Conservation (phyloP, 1,139 yeast species). For the Saccharomyces hybrid region DNA sequence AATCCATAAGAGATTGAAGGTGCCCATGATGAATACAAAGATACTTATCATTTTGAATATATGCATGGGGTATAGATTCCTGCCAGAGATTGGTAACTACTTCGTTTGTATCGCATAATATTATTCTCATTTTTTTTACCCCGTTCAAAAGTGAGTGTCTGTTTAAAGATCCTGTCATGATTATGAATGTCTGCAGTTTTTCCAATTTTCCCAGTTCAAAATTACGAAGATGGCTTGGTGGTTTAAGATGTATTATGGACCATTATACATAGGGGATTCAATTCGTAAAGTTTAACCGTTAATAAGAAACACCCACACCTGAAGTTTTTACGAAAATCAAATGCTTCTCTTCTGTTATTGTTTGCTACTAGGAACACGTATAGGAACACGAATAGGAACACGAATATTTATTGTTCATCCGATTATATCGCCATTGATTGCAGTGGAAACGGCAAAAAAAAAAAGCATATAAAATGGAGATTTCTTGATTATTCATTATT, state of each 20-base stretch:
- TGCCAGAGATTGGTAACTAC: constrained; percentile 14
- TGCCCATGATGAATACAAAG: constrained; percentile 13
- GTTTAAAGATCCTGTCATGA: not conserved
- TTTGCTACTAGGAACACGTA: not conserved
- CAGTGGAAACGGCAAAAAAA: not conserved
- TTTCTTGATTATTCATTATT: not conserved
- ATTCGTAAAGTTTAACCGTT: not conserved
- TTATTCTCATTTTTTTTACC: constrained; percentile 9
- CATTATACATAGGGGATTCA: not conserved
- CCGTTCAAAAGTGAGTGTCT: not conserved
- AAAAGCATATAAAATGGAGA: not conserved
- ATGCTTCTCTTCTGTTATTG: not conserved
- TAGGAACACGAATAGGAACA: too few species aligned
- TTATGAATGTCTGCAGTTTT: not conserved
- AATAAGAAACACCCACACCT: not conserved
- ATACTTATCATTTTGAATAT: constrained; percentile 5
- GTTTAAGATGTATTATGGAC: not conserved
- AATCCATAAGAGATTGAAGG: constrained; percentile 11
- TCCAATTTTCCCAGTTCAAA: not conserved
- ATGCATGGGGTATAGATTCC: constrained; percentile 8
- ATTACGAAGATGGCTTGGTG: not conserved
- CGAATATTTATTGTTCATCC: not conserved
- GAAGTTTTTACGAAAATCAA: not conserved
- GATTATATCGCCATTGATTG: not conserved
- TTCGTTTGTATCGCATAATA: constrained; percentile 21